Conservation (phyloP, 2,329 filamentous ascomycete genomes). For the Remersonia thermophila region DNA sequence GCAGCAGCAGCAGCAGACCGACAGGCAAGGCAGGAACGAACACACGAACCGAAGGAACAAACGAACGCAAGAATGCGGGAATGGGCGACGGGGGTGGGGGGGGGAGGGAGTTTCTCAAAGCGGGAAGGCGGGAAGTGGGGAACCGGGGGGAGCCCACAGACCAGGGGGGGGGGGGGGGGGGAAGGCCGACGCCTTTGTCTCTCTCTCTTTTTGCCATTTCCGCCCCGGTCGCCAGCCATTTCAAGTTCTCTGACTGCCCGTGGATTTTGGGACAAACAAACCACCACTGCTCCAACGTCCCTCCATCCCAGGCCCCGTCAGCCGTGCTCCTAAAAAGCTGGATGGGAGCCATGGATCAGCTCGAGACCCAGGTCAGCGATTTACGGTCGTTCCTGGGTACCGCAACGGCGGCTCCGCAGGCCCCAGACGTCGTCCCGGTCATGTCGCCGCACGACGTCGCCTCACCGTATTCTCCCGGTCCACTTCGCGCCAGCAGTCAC, state of each 20-base stretch:
- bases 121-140: no score
- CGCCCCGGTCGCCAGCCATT: no score
- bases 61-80: no score
- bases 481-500: constrained; percentile 16
- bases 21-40: no score
- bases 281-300: background rate
- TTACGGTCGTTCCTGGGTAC: constrained; percentile 35
- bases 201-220: no score
- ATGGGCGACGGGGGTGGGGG: no score
- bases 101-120: no score
- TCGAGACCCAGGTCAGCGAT: constrained; percentile 42
- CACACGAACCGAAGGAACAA: no score
- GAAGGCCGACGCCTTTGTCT: background rate
- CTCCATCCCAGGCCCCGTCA: background rate
- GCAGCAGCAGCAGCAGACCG: no score
- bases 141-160: no score
- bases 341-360: constrained; percentile 34
- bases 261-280: background rate
- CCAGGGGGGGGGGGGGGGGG: no score
- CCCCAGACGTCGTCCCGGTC: constrained; percentile 3
- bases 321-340: background rate
- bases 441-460: constrained; percentile 8
- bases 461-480: constrained; percentile 11
- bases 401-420: constrained; percentile 10
- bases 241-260: no score